Conservation (phyloP, 208 protist genomes). For the Trypanosoma scelopori region DNA sequence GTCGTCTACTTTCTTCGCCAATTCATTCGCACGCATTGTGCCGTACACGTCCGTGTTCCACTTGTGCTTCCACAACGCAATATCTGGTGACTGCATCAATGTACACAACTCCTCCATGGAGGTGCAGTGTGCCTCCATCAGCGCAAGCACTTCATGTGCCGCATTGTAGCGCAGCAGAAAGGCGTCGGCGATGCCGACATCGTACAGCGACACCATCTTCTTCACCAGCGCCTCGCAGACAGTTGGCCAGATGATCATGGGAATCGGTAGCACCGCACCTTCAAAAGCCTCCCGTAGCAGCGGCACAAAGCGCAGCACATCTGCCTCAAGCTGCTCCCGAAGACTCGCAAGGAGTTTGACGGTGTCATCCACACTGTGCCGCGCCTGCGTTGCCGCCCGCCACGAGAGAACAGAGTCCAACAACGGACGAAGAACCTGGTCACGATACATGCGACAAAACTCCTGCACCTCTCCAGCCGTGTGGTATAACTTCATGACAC, state of each 20-base stretch:
- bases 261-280: constrained; percentile 36
- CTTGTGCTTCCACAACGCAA: constrained; percentile 78
- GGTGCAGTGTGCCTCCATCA: constrained; percentile 54
- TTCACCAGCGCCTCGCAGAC: constrained; percentile 77
- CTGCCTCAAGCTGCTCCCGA: constrained; percentile 31
- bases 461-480: constrained; percentile 35
- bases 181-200: constrained; percentile 68
- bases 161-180: constrained; percentile 73
- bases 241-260: constrained; percentile 75
- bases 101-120: constrained; percentile 54
- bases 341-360: constrained; percentile 55
- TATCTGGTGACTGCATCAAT: constrained; percentile 63
- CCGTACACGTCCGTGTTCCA: constrained; percentile 91
- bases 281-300: constrained; percentile 49
- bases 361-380: constrained; percentile 57
- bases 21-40: constrained; percentile 57
- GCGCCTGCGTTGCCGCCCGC: constrained; percentile 76
- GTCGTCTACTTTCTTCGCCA: constrained; percentile 20
- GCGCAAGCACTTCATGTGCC: constrained; percentile 56
- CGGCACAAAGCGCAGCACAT: constrained; percentile 53
- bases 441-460: constrained; percentile 64
- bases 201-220: constrained; percentile 76
- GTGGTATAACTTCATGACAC: constrained; percentile 55
- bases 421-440: constrained; percentile 52
- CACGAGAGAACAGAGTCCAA: constrained; percentile 76